Conservation (phyloP, 2,329 filamentous ascomycete genomes). For the Pseudofabraea citricarpa region DNA sequence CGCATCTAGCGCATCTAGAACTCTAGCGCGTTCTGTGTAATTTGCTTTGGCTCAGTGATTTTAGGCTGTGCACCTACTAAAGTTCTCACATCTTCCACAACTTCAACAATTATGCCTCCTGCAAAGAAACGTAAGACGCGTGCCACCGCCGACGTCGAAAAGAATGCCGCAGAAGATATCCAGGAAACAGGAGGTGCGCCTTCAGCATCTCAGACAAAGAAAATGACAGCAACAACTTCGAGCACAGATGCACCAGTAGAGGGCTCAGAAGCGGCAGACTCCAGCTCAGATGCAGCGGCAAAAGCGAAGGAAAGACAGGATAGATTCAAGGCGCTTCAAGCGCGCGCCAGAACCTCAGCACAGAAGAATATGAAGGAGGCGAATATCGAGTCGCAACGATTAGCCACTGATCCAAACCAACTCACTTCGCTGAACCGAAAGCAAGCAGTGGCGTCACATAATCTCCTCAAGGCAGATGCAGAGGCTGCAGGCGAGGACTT, state of each 20-base stretch:
- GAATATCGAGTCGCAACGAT: constrained; percentile 73
- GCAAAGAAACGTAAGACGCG: constrained; percentile 41
- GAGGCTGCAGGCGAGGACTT: constrained; percentile 86
- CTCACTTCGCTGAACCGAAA: constrained; percentile 77
- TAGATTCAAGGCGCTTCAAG: constrained; percentile 83
- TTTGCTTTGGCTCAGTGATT: background rate
- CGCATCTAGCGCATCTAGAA: no score
- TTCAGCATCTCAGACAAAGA: background rate
- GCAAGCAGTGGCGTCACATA: constrained; percentile 83
- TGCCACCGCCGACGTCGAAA: constrained; percentile 19
- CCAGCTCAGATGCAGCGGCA: constrained; percentile 28
- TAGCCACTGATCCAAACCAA: constrained; percentile 71
- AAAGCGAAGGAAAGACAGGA: constrained; percentile 65
- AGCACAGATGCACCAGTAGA: constrained; percentile 6
- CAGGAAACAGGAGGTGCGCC: constrained; percentile 1
- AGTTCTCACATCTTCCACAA: constrained; percentile 15
- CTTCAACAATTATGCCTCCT: constrained; percentile 32
- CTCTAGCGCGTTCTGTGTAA: no score
- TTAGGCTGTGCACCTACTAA: constrained; percentile 10
- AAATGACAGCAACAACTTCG: constrained; percentile 4
- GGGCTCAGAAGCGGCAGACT: constrained; percentile 13
- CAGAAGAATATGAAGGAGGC: constrained; percentile 79
- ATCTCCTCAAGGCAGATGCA: constrained; percentile 86
- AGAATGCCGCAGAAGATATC: constrained; percentile 11
- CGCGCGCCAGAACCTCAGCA: constrained; percentile 68